phyloP scores from a whole-genome alignment of 78 protist species.

The slime mould (Dictyostelium discoideum) region DNA sequence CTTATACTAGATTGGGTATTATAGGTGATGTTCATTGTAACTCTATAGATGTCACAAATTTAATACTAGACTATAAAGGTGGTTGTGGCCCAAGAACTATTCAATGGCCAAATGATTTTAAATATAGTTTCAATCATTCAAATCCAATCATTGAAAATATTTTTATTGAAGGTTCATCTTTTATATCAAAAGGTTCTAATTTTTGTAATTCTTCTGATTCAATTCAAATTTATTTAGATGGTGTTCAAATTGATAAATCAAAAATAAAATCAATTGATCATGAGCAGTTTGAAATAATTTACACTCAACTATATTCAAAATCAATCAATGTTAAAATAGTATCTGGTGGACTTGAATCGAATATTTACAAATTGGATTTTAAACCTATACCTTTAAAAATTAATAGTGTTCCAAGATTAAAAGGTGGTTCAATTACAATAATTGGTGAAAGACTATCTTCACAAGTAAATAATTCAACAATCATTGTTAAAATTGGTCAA shows the following conservation, averaged over 20 bases:
- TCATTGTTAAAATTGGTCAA: not conserved
- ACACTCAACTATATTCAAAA: not conserved
- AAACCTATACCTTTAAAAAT: not conserved
- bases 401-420: not conserved
- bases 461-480: not conserved
- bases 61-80: not conserved
- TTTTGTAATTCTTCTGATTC: not conserved
- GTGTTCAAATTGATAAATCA: not conserved
- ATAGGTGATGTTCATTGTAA: not conserved
- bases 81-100: not conserved
- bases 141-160: not conserved
- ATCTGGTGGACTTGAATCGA: not conserved
- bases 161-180: not conserved
- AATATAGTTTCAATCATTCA: not conserved
- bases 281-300: not conserved
- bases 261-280: not conserved
- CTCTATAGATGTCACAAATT: not conserved
- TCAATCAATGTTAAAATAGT: not conserved
- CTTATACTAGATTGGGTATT: not conserved
- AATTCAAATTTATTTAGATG: no score
- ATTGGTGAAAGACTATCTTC: not conserved
- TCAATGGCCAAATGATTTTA: not conserved
- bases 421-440: not conserved
- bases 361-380: not conserved
- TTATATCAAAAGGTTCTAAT: not conserved